Evolutionary conservation across 345 rosid species (phyloP).

Genomic region (Rhodomyrtus tomentosa): DNA sequence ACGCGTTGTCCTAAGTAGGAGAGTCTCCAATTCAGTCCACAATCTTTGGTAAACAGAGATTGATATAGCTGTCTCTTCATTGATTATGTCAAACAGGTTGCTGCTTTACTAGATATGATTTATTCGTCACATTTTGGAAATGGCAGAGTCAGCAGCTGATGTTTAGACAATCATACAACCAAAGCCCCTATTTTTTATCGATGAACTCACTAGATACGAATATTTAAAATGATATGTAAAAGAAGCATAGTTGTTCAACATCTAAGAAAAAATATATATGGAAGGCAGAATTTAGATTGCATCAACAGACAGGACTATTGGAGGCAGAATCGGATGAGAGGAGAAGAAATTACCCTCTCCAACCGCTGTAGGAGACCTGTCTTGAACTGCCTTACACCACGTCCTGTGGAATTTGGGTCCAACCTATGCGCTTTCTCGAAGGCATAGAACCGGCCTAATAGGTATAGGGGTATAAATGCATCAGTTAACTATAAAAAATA

Average conservation of each 20-base stretch:
- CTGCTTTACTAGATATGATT: neutral
- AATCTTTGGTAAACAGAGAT: neutral
- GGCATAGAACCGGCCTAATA: conserved; percentile 80
- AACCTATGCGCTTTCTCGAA: conserved; percentile 83
- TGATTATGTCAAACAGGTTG: neutral
- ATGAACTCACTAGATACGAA: neutral
- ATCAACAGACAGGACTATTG: neutral
- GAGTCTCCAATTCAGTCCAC: neutral
- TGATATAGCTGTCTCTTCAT: neutral
- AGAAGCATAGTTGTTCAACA: neutral
- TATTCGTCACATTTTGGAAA: neutral
- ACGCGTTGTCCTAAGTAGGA: conserved; percentile 60
- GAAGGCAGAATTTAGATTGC: neutral
- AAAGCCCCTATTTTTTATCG: neutral
- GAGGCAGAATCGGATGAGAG: neutral
- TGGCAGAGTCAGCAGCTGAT: neutral
- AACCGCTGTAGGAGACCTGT: conserved; percentile 67
- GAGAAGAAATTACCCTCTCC: conserved; percentile 45
- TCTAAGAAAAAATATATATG: neutral
- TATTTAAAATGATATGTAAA: neutral
- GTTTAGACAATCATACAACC: neutral
- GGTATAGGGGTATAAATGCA: neutral
- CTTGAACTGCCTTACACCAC: conserved; percentile 89
- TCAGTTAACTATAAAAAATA: neutral
- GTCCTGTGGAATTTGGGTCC: conserved; percentile 63